Evolutionary conservation across 2,329 filamentous ascomycete species (phyloP), one percentile per base, ranked within the genome.

Genomic region (Penicillium sp.): DNA sequence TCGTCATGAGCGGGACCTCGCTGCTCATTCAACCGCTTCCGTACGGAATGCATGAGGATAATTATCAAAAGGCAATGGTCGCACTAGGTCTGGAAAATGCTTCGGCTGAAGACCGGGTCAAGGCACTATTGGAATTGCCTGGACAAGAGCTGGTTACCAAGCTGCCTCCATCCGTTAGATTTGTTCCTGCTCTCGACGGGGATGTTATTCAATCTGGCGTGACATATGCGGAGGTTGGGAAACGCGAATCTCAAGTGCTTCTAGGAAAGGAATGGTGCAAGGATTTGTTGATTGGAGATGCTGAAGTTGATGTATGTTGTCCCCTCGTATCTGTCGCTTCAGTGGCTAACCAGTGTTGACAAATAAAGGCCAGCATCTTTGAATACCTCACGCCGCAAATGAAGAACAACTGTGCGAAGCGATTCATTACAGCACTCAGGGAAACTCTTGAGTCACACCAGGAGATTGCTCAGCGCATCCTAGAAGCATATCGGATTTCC

Each of bases 241-340:
- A 67, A 18, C 56, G 47, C 6, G 60, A 68, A 10, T 69, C 71
- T 2, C 68, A 65, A 16, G 55, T 75, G 36, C 70, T 80, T 35
- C 74, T 75, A 5, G 81, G 77, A 0, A 76, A 73, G 39, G 68
- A 72, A 10, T 83, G 81, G 81, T 82, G 77, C 57, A 67, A 76
- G 37, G 71, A 74, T n/a, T 57, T 83, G 11, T 73, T 82, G 59
- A 76, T 83, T 40, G 82, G 81, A 16, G 77, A 83, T 58, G 78
- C 78, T 22, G 72, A 78, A 58, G 74, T 80, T 47, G 81, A 83
- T 70, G 79, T 79, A 69, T 35, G 31, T 35, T 35, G 13, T 2
- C n/a, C n/a, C n/a, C 16, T 49, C 31, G 11, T 19, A 14, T 49
- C n/a, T 35, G 4, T 33, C 18, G 6, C 6, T 14, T 1, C n/a